Evolutionary conservation across 192 early-diverging fungal genomes (phyloP), one percentile per base, ranked within the genome.

Genomic region (Linnemannia hyalina): DNA sequence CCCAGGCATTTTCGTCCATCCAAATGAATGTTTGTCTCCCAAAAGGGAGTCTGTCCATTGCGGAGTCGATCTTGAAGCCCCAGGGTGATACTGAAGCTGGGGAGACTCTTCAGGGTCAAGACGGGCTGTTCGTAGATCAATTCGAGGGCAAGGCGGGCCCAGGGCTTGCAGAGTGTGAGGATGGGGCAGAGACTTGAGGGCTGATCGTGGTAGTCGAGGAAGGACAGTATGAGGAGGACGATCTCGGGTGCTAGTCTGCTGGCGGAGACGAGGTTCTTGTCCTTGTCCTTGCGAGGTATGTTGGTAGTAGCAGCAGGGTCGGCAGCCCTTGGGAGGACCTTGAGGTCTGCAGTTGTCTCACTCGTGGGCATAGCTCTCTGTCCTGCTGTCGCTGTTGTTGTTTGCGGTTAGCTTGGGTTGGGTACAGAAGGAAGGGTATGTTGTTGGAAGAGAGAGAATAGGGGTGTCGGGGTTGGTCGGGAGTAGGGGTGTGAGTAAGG

Each of bases 171-270:
- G 41, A 86, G 63, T 16, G 84, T 86, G 6, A 86, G 71, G 80
- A 86, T 86, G 13, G 84, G 79, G 22, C 26, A 29, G 0, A 86
- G 76, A 13, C 68, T 18, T 4, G 79, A 69, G 23, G 84, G 80
- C 4, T 55, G 35, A 46, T 77, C 41, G 9, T n/a, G 36, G 52
- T 42, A 54, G 29, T 65, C 55, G 35, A 86, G 65, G 76, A 70
- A 81, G 65, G 74, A 77, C n/a, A 86, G 80, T 52, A 86, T 81
- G 38, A 78, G 76, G 35, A 86, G 72, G 54, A 81, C 78, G 23
- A 86, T 73, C 63, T 86, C 84, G 1, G 84, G 84, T 2, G 80
- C 84, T 38, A 86, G 76, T 22, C 52, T 70, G 9, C 36, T 38
- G 9, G 57, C 70, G 23, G 54, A 42, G 32, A 10, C 26, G 18